Percentiles rank a stretch among this genome's conserved stretches.
These are phyloP conservation scores for Parasarocladium wereldwijsianum DNA, from an alignment of 2,329 filamentous ascomycete genomes.

Conservation along the genomic window DNA sequence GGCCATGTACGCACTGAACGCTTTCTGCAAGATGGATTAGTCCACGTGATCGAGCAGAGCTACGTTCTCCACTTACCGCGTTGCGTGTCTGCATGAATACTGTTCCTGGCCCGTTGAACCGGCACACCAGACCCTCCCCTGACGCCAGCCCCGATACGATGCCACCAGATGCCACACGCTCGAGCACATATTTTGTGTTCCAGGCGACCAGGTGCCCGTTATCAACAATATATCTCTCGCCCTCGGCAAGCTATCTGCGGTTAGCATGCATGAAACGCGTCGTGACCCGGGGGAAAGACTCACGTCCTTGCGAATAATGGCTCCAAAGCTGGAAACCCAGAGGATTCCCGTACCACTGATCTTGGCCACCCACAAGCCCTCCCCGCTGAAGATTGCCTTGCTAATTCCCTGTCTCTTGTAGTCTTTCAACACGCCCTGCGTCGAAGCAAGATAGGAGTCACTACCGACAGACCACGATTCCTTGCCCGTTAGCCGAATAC, in stretches of 20 bases:
- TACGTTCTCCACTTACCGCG: constrained; percentile 32
- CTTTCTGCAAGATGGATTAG: constrained; percentile 21
- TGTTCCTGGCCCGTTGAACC: constrained; percentile 81
- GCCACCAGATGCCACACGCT: constrained; percentile 79
- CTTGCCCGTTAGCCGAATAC: constrained; percentile 55
- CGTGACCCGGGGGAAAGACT: constrained; percentile 19
- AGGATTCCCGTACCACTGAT: constrained; percentile 67
- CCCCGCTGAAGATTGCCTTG: constrained; percentile 88
- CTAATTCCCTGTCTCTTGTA: constrained; percentile 74
- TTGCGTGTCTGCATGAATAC: constrained; percentile 91
- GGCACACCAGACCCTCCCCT: constrained; percentile 83
- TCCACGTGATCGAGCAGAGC: neutral
- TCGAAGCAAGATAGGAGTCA: constrained; percentile 75
- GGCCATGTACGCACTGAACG: constrained; percentile 37
- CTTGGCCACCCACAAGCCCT: constrained; percentile 83
- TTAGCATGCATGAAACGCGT: constrained; percentile 6
- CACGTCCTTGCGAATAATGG: constrained; percentile 88
- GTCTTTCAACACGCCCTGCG: constrained; percentile 76
- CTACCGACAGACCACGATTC: constrained; percentile 75
- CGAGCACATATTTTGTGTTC: constrained; percentile 89
- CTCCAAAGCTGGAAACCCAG: constrained; percentile 88
- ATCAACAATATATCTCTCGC: constrained; percentile 71
- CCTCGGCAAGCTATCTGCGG: constrained; percentile 33
- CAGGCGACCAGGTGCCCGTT: constrained; percentile 69
- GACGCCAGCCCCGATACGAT: constrained; percentile 77